A percentile compares a stretch with the other conserved stretches of the same genome.
Evolutionary conservation across 345 rosid species (phyloP).

Genomic region (Citrus sp.): DNA sequence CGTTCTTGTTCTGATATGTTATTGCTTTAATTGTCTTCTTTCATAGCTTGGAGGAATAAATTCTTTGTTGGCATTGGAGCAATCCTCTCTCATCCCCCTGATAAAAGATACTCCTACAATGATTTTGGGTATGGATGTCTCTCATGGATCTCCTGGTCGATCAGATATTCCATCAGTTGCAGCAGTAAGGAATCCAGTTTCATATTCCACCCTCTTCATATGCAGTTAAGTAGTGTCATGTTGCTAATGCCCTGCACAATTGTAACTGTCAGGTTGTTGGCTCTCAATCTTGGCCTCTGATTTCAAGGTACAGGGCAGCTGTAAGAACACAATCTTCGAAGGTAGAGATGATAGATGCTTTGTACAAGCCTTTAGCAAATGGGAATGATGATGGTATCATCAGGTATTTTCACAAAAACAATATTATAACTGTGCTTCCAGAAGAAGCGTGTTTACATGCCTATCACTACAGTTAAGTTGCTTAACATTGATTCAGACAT

Average conservation of each 20-base stretch:
- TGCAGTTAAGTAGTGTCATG: neutral
- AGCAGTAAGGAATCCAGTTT: conserved; percentile 46
- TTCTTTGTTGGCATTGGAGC: conserved; percentile 73
- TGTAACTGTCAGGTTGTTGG: conserved; percentile 76
- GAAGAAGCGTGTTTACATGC: neutral
- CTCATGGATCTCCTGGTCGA: conserved; percentile 87
- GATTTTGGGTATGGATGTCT: conserved; percentile 97
- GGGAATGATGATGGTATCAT: conserved; percentile 76
- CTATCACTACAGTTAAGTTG: neutral
- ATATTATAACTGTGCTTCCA: neutral
- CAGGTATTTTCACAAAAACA: conserved; percentile 42
- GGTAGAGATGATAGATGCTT: conserved; percentile 84
- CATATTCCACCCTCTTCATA: neutral
- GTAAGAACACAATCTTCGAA: conserved; percentile 82
- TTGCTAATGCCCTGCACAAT: neutral
- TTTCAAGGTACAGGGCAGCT: conserved; percentile 88
- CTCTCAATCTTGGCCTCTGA: conserved; percentile 69
- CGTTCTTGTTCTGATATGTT: neutral
- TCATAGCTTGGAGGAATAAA: conserved; percentile 91
- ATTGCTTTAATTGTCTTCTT: conserved; percentile 5
- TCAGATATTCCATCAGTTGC: conserved; percentile 74
- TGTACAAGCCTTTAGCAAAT: conserved; percentile 57
- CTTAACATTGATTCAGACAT: neutral
- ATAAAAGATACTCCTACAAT: conserved; percentile 70
- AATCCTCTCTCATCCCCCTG: conserved; percentile 43